Evolutionary conservation across 495 filamentous ascomycete genomes (phyloP).

Genomic region (Tuber microsphaerosporum): DNA sequence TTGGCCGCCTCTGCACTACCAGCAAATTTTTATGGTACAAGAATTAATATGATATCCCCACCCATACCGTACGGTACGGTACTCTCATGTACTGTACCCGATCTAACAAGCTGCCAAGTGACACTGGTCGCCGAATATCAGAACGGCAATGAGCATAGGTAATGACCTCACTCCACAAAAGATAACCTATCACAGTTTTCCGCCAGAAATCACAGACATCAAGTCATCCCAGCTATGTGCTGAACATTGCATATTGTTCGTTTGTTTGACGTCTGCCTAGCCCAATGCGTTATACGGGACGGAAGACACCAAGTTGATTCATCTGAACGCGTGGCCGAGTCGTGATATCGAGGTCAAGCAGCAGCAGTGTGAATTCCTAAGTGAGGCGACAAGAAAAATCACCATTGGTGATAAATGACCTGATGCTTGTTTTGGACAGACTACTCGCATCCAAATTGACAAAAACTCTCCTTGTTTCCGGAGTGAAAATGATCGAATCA

Average conservation of each 20-base stretch:
- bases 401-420: background rate
- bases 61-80: too few species aligned
- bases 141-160: background rate
- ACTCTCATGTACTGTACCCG: background rate
- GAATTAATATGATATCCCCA: background rate
- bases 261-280: background rate
- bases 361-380: background rate
- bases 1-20: background rate
- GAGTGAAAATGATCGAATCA: background rate
- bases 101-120: background rate
- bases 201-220: background rate
- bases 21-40: background rate
- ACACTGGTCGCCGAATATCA: background rate
- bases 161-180: background rate
- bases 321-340: too few species aligned
- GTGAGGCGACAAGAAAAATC: background rate
- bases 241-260: background rate
- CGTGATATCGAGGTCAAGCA: background rate
- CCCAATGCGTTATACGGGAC: background rate
- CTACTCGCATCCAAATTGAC: background rate
- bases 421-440: background rate
- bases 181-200: background rate
- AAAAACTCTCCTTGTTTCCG: background rate
- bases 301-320: background rate
- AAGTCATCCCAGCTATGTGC: background rate